Base-by-base conservation (phyloP, 345 rosid species). In the Eucalyptus virginea region DNA sequence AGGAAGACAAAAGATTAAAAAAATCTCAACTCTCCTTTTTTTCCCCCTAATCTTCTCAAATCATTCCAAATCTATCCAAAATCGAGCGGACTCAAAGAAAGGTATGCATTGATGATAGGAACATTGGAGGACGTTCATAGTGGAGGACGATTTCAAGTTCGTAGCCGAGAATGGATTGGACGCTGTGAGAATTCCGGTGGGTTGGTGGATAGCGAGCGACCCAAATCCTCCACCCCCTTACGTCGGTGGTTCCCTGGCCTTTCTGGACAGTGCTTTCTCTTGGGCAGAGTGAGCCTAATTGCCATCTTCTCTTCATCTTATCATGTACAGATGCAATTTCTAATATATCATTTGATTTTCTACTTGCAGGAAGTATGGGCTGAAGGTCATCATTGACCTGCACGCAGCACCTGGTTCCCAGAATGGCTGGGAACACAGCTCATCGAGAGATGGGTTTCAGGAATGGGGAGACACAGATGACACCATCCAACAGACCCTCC, bases 381-480 rank as follows among this genome's bases (percentile, higher is more conserved):
- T 94, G 91, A 93, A 92, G 86, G 90, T 94, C 45, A 88, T 93
- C 72, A 90, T 94, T 62, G 97, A 95, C 86, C 87, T 94, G 15
- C 97, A 95, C 88, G 96, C 96, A 9, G 96, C 96, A 44, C 96
- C 96, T 7, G 96, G 93, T 45, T 95, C 96, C 37, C 97, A 94
- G 60, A 95, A 94, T 88, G 97, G 96, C 4, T 88, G 30, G 50
- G 95, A 94, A 26, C 97, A 94, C 86, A 93, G 96, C 88, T 62
- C 93, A 42, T 90, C 95, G 2, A 94, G 96, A 89, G 97, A 95
- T 87, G 93, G 95, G 10, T 94, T 93, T 30, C 95, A 90, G 50
- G 94, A 94, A 88, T 94, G 96, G 96, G 96, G 95, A 18, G 77
- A 52, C 45, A 93, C 96, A 11, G 94, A 94, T 28, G 89, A 69